phyloP scores from a whole-genome alignment of 306 rosid species.

The Styphnolobium japonicum region DNA sequence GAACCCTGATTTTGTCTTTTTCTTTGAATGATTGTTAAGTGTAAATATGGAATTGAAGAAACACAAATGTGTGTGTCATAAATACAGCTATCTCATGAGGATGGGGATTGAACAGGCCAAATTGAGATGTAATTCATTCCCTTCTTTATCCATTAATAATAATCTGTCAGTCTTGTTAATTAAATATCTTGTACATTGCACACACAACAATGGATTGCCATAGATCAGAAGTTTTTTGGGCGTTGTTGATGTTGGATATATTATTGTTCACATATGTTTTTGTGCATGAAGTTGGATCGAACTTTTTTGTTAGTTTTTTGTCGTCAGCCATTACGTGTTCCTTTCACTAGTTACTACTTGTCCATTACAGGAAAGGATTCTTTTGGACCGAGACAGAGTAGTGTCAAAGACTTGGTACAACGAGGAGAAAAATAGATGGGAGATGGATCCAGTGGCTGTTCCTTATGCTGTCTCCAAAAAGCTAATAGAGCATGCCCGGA shows the following conservation, averaged over 20 bases:
- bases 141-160: not conserved
- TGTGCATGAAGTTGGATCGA: slow-evolving; percentile 12
- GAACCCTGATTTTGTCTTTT: slow-evolving; percentile 4
- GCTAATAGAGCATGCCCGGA: slow-evolving; percentile 68
- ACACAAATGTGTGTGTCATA: not conserved
- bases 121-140: not conserved
- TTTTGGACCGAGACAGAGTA: slow-evolving; percentile 82
- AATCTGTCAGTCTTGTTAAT: not conserved
- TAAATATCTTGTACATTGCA: not conserved
- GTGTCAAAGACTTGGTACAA: slow-evolving; percentile 87
- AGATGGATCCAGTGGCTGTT: slow-evolving; percentile 87
- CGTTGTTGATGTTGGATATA: not conserved
- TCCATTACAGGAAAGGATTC: slow-evolving; percentile 72
- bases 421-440: slow-evolving; percentile 86
- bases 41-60: not conserved
- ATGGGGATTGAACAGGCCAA: not conserved
- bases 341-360: slow-evolving; percentile 14
- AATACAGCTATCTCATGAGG: not conserved
- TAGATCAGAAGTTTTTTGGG: not conserved
- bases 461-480: slow-evolving; percentile 75
- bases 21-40: not conserved
- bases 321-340: slow-evolving; percentile 11
- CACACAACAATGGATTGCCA: not conserved
- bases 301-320: slow-evolving; percentile 4
- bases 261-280: not conserved